phyloP scores from a whole-genome alignment of 2,329 filamentous ascomycete species.

The Coleophoma cylindrospora region DNA sequence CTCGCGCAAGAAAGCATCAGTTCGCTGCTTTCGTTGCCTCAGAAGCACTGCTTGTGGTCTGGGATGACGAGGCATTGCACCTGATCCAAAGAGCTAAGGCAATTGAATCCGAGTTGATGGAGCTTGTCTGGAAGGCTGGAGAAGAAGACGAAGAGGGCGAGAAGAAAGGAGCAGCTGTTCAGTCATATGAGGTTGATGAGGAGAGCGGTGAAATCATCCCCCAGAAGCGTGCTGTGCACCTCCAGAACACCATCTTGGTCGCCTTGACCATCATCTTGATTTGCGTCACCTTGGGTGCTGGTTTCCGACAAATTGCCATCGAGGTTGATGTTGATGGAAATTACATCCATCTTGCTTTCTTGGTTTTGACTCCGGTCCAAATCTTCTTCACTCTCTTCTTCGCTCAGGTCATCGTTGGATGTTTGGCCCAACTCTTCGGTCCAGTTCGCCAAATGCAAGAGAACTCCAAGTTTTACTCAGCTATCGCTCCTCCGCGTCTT shows the following conservation, averaged over 20 bases:
- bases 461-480: conserved; percentile 82
- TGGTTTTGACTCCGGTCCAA: conserved; percentile 64
- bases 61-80: conserved; percentile 75
- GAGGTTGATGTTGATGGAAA: conserved; percentile 61
- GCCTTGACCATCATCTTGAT: conserved; percentile 62
- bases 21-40: conserved; percentile 74
- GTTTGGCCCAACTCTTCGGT: conserved; percentile 69
- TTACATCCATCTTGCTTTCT: conserved; percentile 58
- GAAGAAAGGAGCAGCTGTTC: conserved; percentile 41
- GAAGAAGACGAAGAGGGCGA: conserved; percentile 46
- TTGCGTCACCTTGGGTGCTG: conserved; percentile 61
- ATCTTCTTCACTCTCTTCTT: conserved; percentile 83
- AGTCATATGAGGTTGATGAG: conserved; percentile 58
- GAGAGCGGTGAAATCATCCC: conserved; percentile 65
- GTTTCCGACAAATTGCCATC: conserved; percentile 64
- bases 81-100: conserved; percentile 63
- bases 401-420: conserved; percentile 71
- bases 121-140: conserved; percentile 66
- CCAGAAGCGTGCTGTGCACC: conserved; percentile 60
- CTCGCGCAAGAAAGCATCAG: conserved; percentile 69
- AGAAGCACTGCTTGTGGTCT: conserved; percentile 68
- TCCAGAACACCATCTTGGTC: conserved; percentile 67
- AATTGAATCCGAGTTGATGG: conserved; percentile 74
- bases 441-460: conserved; percentile 66
- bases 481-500: conserved; percentile 59